Evolutionary conservation across 2,329 filamentous ascomycete species (phyloP), one percentile per base, ranked within the genome.

Genomic region (Allantophomopsis cytisporea): DNA sequence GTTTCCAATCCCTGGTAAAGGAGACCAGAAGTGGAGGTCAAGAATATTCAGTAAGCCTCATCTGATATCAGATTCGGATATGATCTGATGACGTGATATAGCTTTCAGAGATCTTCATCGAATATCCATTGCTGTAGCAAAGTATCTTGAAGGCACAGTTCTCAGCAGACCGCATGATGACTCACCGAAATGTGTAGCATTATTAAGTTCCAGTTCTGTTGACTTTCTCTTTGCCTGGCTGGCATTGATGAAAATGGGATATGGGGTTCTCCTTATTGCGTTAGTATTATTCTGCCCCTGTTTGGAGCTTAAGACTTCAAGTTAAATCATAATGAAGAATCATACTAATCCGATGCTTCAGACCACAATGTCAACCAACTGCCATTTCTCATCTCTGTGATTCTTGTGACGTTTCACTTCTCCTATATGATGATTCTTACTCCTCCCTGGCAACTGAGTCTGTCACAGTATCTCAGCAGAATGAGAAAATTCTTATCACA

Each of bases 161-260:
- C 8, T 28, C 3, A 12, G 5, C 23, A 21, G 15, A 15, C 18
- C 7, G 11, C 20, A 20, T 16, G 14, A 6, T 5, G 14, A 28
- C 2, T 20, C 34, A 3, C 8, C 36, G 7, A 21, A 38, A 32
- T 47, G 64, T 0, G 58, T 75, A 2, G 76, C 66, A 0, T 50
- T 81, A 8, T 52, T 81, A 0, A 71, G 68, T 42, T 61, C 66
- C 0, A 80, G 73, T 47, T 72, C 67, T 0, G 51, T 66, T 1
- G 64, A 71, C 8, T 77, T 81, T 40, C 56, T 80, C 0, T 62
- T 77, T 38, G 64, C 66, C 0, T 80, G 73, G 73, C 58, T 80
- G 2, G 75, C 64, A 0, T 56, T 80, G 32, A 70, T 78, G 51
- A 60, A 64, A 8, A 49, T 73, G 33, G 75, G 75, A 0, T 61